These are phyloP conservation scores for Penicillium malachiteum DNA, from an alignment of 495 filamentous ascomycete species.

Conservation along the genomic window DNA sequence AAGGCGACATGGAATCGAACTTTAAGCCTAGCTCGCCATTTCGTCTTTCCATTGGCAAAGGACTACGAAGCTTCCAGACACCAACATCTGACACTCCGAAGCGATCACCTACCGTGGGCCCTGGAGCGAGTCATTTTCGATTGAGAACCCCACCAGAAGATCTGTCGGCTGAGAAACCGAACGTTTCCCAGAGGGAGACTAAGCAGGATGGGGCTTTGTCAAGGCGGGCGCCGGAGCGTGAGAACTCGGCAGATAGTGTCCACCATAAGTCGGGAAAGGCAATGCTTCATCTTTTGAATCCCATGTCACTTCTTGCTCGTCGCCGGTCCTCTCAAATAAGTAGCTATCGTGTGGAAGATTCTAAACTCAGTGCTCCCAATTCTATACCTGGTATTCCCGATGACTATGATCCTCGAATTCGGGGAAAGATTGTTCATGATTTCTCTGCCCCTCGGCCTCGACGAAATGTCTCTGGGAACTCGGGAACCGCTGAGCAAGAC, in stretches of 20 bases:
- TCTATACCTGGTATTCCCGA: conserved; percentile 62
- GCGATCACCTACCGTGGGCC: conserved; percentile 28
- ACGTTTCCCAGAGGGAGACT: conserved; percentile 26
- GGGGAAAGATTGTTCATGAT: conserved; percentile 82
- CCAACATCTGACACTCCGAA: conserved; percentile 24
- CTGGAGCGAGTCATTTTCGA: conserved; percentile 32
- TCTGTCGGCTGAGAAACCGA: conserved; percentile 27
- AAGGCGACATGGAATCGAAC: conserved; percentile 29
- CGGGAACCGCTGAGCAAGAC: conserved; percentile 16
- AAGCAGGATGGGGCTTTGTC: conserved; percentile 20
- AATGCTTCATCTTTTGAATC: conserved; percentile 67
- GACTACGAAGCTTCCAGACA: conserved; percentile 21
- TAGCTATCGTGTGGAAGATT: conserved; percentile 44
- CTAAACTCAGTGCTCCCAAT: conserved; percentile 46
- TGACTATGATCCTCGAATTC: conserved; percentile 81
- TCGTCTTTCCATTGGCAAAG: conserved; percentile 37
- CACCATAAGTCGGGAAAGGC: conserved; percentile 52
- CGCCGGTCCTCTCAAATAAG: conserved; percentile 54
- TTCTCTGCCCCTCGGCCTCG: conserved; percentile 81
- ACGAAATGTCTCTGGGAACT: conserved; percentile 48
- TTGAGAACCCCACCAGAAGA: conserved; percentile 39
- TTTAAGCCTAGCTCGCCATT: conserved; percentile 40
- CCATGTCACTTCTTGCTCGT: conserved; percentile 61
- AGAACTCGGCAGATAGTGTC: conserved; percentile 27
- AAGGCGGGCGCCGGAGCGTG: conserved; percentile 34